Base-by-base conservation (phyloP, 83 land plant species). In the Picea abies region DNA sequence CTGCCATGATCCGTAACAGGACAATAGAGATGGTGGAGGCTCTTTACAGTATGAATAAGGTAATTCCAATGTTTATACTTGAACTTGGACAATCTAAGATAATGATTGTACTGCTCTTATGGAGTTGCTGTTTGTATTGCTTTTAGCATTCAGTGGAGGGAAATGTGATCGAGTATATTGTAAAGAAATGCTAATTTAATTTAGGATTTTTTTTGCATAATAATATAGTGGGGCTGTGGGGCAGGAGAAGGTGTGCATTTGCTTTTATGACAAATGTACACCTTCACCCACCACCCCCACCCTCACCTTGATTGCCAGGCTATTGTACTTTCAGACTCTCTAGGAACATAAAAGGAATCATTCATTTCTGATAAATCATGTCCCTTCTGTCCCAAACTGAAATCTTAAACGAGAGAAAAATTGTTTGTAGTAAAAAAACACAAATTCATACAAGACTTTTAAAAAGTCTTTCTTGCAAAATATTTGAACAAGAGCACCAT, bases 11-110 rank as follows among this genome's bases (percentile, higher is more conserved):
- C 4, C 89, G 88, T 44, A 90, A 93, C 52, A 83, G 99, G 80
- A 89, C 97, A 64, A 65, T 81, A 0, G 97, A 96, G 80, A 96
- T 96, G 99, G 97, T 93, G 69, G 97, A 94, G 79, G 91, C 96
- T 56, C 89, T 96, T 14, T 96, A 90, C 83, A 89, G 82, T 70
- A 90, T 92, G 92, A 96, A 96, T 76, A 87, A 86, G 92, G 99
- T 94, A 82, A 60, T 65, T 52, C 58, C 58, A 52, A 52, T 52
- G 12, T 52, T 52, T 52, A 11, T 52, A 11, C 49, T 52, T 52
- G 58, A 52, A 11, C 58, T 10, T 10, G 58, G 58, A 52, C 14
- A 10, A 52, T 52, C 58, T 52, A 52, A 52, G 58, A 52, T 52
- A 52, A 11, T 52, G 12, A 9, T 52, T 52, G 58, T 10, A 52